Base-by-base conservation (phyloP, 1,139 yeast genomes). In the Chernovozyma sophiae-reginae region DNA sequence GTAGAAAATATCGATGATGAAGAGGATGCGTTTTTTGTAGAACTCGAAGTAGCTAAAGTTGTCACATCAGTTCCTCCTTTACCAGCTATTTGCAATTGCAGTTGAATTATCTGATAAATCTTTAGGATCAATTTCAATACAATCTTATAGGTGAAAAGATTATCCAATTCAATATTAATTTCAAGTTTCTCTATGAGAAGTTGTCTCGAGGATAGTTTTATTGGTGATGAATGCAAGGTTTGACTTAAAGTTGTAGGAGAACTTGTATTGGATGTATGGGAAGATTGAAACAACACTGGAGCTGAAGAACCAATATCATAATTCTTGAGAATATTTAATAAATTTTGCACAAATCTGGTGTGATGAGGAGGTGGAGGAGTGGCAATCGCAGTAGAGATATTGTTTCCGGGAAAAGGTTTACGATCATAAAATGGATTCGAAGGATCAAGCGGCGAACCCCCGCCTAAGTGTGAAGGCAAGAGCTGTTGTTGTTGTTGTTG, bases 171-270 rank as follows among this genome's bases (percentile, higher is more conserved):
- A 34, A 70, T 69, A 42, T 69, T 70, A 34, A 70, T 68, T 42
- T 70, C 76, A 34, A 70, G 51, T 48, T 69, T 70, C 43, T 70
- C 76, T 28, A 70, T 68, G 33, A 68, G 55, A 34, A 70, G 55
- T 41, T 70, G 76, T 33, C 60, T 60, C 11, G 74, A 64, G 40
- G 56, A 66, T 37, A 70, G 52, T 42, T 62, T 63, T 31, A 69
- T 68, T 12, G 76, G 76, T 13, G 73, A 65, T 14, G 51, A 46
- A 31, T 45, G 30, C 33, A 29, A 32, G 43, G 42, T 33, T 25
- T 34, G 34, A 17, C 25, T 25, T n/a, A 34, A 12, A 4, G 40
- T 34, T 18, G 39, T 31, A 4, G 37, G 19, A n/a, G 32, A 27
- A 19, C 36, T 33, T 7, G 32, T 20, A 17, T 36, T 41, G 25